These are phyloP conservation scores for Penicillium odoratum DNA, from an alignment of 495 filamentous ascomycete species.

Conservation along the genomic window DNA sequence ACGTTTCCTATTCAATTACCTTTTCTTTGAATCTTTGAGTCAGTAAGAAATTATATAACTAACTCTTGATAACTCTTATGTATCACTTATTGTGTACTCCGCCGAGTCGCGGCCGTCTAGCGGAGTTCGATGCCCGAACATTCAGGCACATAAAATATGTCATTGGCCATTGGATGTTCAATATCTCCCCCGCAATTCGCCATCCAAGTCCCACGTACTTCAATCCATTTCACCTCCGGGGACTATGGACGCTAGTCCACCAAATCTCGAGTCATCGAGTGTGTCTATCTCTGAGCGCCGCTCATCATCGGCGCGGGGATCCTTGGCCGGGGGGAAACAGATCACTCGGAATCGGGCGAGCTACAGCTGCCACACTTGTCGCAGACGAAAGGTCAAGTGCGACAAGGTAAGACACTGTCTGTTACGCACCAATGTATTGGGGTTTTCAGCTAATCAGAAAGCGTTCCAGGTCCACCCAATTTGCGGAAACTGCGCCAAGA, in stretches of 20 bases:
- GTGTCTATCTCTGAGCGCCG: conserved; percentile 7
- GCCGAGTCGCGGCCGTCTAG: conserved; percentile 1
- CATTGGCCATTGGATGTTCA: conserved; percentile 14
- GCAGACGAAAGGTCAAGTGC: conserved; percentile 49
- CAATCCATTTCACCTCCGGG: neutral
- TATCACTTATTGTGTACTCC: no score
- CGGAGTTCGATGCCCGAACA: conserved; percentile 2
- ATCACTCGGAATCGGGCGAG: conserved; percentile 52
- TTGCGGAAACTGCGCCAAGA: conserved; percentile 50
- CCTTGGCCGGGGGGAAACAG: conserved; percentile 35
- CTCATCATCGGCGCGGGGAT: conserved; percentile 19
- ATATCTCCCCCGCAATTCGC: conserved; percentile 18
- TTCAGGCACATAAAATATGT: conserved; percentile 4
- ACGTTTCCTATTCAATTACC: no score
- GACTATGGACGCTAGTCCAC: conserved; percentile 20
- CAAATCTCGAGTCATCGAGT: conserved; percentile 8
- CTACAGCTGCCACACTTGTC: conserved; percentile 52
- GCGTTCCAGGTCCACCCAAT: conserved; percentile 42
- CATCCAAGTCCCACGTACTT: conserved; percentile 5
- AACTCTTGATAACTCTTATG: no score
- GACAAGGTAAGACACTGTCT: conserved; percentile 33
- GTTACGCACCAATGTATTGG: neutral
- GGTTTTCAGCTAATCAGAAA: neutral
- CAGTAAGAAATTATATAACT: no score
- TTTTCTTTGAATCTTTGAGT: no score